Base-by-base conservation (phyloP, 345 rosid genomes). In the Hevea brasiliensis region DNA sequence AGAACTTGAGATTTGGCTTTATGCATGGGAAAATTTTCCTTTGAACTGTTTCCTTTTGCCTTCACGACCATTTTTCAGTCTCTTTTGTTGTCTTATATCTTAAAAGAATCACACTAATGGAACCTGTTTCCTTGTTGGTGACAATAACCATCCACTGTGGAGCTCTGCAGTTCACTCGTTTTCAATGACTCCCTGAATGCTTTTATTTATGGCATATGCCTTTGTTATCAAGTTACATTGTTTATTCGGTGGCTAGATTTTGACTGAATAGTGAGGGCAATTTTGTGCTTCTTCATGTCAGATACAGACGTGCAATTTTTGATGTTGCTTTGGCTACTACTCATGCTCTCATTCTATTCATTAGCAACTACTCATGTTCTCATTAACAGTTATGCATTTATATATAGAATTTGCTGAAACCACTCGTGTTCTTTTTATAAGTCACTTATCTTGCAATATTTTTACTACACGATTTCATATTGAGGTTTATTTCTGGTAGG, bases 401-500 rank as follows among this genome's bases (percentile, higher is more conserved):
- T 6, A 40, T 32, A 4, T 32, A 32, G 37, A 4, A 32, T 32
- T 50, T 47, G 35, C 32, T 53, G 51, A 29, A 51, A 26, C 53
- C 15, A 12, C 41, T 20, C 14, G 2, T 18, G 18, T n/a, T 23
- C 15, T 6, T 66, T 66, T 47, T 47, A 6, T 20, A 9, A 13
- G 54, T 26, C 20, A 58, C 1, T 51, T 2, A 37, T 4, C 37
- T 53, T 51, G 6, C 15, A 48, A 35, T 35, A 50, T 48, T 70
- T 59, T 62, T 53, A 53, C 2, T 1, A 0, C 1, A 1, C 23
- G 40, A 63, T 58, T 56, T 71, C 59, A 61, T 53, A 26, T 26
- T 32, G 48, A 40, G 15, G 41, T 44, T 44, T 76, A 71, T 54
- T 76, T 9, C 72, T 79, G 74, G 79, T 90, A 95, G 99, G 97